These are phyloP conservation scores for Nannochloropsis salina DNA, from an alignment of 108 stramenopile genomes.

Conservation along the genomic window DNA sequence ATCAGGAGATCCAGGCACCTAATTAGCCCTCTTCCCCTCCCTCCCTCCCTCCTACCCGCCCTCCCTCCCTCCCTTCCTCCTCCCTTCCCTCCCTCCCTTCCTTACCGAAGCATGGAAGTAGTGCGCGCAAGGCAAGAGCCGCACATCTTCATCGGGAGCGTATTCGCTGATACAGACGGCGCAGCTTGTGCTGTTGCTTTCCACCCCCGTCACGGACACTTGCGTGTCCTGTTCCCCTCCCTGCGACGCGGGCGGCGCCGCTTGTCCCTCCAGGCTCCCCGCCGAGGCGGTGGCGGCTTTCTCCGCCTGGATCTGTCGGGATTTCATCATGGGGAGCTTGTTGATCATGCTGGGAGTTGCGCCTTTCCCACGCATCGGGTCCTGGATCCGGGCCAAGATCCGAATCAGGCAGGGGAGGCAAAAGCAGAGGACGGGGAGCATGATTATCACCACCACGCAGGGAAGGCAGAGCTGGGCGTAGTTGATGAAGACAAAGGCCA, in stretches of 20 bases:
- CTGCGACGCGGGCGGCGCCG: no score
- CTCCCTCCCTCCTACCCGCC: no score
- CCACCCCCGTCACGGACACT: constrained; percentile 21
- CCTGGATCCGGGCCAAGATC: constrained; percentile 48
- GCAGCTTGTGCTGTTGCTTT: constrained; percentile 27
- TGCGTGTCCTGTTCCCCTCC: background rate
- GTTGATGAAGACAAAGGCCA: constrained; percentile 52
- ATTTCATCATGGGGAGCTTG: constrained; percentile 40
- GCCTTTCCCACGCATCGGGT: constrained; percentile 33
- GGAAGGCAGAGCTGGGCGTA: constrained; percentile 59
- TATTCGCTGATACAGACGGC: constrained; percentile 41
- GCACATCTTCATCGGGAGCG: constrained; percentile 22
- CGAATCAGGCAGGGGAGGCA: constrained; percentile 59
- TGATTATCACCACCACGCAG: constrained; percentile 52
- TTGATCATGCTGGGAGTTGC: constrained; percentile 42
- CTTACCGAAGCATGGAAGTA: constrained; percentile 34
- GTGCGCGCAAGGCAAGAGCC: constrained; percentile 35
- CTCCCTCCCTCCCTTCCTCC: no score
- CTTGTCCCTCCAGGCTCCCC: background rate
- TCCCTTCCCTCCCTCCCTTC: background rate
- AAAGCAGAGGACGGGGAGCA: constrained; percentile 58
- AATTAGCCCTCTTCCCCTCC: background rate
- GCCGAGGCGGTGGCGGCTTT: background rate
- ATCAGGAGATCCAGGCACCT: background rate
- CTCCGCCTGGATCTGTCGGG: background rate